Evolutionary conservation across 208 protist species (phyloP).

Genomic region (Trypanosoma conorhini): DNA sequence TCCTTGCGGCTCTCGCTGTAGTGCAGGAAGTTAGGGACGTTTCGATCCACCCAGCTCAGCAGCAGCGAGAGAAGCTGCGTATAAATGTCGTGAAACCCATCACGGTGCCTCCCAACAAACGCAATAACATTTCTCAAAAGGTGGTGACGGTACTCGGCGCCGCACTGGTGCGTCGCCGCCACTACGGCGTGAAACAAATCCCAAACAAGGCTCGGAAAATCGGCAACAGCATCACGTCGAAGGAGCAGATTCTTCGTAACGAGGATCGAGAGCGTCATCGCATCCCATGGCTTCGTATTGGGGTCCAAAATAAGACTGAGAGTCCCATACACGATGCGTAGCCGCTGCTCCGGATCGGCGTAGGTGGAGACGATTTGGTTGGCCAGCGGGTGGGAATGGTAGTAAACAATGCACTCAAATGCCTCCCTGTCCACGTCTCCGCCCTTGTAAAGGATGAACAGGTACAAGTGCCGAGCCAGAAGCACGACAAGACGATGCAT

Average conservation of each 20-base stretch:
- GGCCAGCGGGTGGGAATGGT: constrained; percentile 73
- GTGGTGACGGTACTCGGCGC: constrained; percentile 62
- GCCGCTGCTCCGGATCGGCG: constrained; percentile 47
- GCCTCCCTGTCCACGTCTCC: constrained; percentile 45
- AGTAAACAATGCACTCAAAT: constrained; percentile 64
- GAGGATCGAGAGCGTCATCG: constrained; percentile 58
- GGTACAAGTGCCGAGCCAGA: constrained; percentile 83
- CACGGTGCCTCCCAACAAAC: constrained; percentile 46
- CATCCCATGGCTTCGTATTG: constrained; percentile 74
- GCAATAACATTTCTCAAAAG: constrained; percentile 64
- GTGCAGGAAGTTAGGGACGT: constrained; percentile 31
- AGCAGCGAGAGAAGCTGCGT: constrained; percentile 71
- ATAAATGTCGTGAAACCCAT: constrained; percentile 25
- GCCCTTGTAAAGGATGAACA: constrained; percentile 64
- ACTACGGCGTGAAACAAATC: constrained; percentile 89
- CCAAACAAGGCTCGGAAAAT: constrained; percentile 71
- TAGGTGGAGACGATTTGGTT: constrained; percentile 53
- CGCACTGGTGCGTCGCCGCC: constrained; percentile 71
- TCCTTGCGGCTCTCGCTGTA: constrained; percentile 59
- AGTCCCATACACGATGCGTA: constrained; percentile 62
- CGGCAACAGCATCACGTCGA: constrained; percentile 36
- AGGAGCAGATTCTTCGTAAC: constrained; percentile 68
- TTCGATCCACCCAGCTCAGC: constrained; percentile 69
- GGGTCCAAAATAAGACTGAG: constrained; percentile 63
- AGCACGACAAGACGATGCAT: constrained; percentile 88